Base-by-base conservation (phyloP, 2,329 filamentous ascomycete species). In the Scedosporium boydii region DNA sequence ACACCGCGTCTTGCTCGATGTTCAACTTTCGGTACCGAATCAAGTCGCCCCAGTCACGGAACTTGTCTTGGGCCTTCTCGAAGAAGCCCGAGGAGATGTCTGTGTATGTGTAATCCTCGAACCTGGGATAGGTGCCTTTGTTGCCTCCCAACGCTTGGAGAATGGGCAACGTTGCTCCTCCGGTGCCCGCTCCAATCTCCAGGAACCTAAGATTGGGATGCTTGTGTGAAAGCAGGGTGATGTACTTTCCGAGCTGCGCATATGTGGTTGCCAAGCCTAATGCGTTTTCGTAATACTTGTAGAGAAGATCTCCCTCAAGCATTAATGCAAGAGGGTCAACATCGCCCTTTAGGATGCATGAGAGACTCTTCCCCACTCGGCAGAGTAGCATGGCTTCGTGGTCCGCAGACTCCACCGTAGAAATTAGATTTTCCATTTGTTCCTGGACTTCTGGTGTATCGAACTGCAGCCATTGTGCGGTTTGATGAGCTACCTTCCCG, bases 181-280 rank as follows among this genome's bases (percentile, higher is more conserved):
- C 74, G 1, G 72, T 77, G 0, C 74, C 75, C 14, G 73, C 74
- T 14, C 76, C 76, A 23, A 79, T 69, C 62, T 78, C 76, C 1
- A 78, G 68, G 38, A 78, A 70, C 1, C 70, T 67, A 9, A 75
- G 66, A 4, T 64, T 65, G 0, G 75, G 72, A 5, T 67, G 68
- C 1, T 67, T 69, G 67, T 69, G 51, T 53, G 69, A 14, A 21
- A 48, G 46, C 21, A 46, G 41, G 2, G 16, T 26, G 23, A 51
- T 38, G 38, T 29, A 21, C 38, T 59, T 16, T 44, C 64, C 55
- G 12, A 66, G 62, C 4, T 63, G 61, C 27, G 66, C 55, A 21
- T 55, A 60, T 21, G 66, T 62, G 7, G 12, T 16, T 7, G 14
- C 23, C 44, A 46, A 16, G 44, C 44, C 44, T 46, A 46, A 21